Percentiles rank a stretch among this genome's conserved stretches.
phyloP scores from a whole-genome alignment of 73 alveolate genomes.

The Tetrahymena borealis region DNA sequence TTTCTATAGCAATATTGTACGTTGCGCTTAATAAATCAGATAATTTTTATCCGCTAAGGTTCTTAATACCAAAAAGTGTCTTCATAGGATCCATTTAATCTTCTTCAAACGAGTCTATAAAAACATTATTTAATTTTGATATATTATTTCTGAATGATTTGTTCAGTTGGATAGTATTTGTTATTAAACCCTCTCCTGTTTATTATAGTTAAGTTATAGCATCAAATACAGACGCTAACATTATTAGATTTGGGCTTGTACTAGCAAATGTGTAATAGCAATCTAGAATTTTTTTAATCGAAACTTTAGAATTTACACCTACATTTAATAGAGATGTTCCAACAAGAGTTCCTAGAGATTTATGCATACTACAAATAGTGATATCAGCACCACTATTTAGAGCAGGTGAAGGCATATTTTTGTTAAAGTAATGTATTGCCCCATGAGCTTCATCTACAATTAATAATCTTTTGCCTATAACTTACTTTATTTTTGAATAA shows the following conservation, averaged over 20 bases:
- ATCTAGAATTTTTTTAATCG: background rate
- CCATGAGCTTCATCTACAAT: conserved; percentile 46
- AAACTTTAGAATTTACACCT: background rate
- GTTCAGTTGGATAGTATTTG: background rate
- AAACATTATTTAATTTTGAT: conserved; percentile 3
- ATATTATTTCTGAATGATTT: background rate
- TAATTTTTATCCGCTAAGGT: background rate
- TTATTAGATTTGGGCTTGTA: background rate
- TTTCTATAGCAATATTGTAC: conserved; percentile 5
- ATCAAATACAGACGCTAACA: conserved; percentile 21
- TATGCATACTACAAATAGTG: conserved; percentile 3
- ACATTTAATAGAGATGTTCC: conserved; percentile 25
- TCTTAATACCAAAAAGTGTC: conserved; percentile 1
- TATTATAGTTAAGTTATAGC: background rate
- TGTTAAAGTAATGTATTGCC: conserved; percentile 18
- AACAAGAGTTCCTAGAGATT: conserved; percentile 7
- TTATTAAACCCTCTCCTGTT: background rate
- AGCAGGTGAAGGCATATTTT: background rate
- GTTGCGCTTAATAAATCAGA: background rate
- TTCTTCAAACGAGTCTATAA: background rate
- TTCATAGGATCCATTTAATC: conserved; percentile 19
- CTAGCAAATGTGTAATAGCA: conserved; percentile 3
- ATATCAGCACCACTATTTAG: conserved; percentile 30
- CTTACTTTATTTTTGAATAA: background rate
- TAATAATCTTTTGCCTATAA: background rate